Conservation (phyloP, 2,329 filamentous ascomycete species). For the Colletotrichum musae region DNA sequence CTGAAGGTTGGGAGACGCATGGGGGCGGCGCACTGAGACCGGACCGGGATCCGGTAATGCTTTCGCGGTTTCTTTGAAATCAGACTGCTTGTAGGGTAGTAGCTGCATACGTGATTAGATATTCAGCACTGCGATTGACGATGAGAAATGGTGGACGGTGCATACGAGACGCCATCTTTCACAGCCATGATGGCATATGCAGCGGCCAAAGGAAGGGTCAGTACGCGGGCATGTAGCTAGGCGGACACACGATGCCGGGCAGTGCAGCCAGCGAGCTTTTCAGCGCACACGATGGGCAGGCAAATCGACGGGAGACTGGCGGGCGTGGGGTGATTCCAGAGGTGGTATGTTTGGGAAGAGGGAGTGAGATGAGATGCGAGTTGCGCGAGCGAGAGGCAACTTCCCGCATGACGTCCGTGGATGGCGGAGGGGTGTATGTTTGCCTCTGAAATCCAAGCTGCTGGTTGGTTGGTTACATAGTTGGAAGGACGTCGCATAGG, state of each 20-base stretch:
- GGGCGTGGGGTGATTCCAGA: slow-evolving; percentile 25
- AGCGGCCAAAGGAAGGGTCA: slow-evolving; percentile 32
- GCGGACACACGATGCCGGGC: slow-evolving; percentile 7
- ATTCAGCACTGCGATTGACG: slow-evolving; percentile 8
- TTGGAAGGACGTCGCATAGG: neutral
- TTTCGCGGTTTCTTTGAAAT: slow-evolving; percentile 73
- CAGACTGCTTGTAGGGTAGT: slow-evolving; percentile 76
- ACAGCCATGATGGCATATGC: slow-evolving; percentile 65
- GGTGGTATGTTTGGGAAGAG: slow-evolving; percentile 24
- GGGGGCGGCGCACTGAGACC: slow-evolving; percentile 66
- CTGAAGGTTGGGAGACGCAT: neutral
- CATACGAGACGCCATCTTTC: slow-evolving; percentile 49
- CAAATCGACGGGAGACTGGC: neutral
- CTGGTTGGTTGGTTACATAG: slow-evolving; percentile 33
- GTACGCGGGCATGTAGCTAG: slow-evolving; percentile 29
- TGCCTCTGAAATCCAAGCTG: slow-evolving; percentile 24
- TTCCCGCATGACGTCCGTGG: slow-evolving; percentile 40
- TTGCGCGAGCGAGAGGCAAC: slow-evolving; percentile 40
- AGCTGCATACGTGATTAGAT: slow-evolving; percentile 57
- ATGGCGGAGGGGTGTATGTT: slow-evolving; percentile 37
- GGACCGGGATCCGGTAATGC: slow-evolving; percentile 78
- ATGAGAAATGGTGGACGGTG: slow-evolving; percentile 8
- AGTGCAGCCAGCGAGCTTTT: neutral
- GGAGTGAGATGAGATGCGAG: slow-evolving; percentile 15
- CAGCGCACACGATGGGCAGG: neutral